These are phyloP conservation scores for Grosmannia penicillata DNA, from an alignment of 2,329 filamentous ascomycete species.

Conservation along the genomic window DNA sequence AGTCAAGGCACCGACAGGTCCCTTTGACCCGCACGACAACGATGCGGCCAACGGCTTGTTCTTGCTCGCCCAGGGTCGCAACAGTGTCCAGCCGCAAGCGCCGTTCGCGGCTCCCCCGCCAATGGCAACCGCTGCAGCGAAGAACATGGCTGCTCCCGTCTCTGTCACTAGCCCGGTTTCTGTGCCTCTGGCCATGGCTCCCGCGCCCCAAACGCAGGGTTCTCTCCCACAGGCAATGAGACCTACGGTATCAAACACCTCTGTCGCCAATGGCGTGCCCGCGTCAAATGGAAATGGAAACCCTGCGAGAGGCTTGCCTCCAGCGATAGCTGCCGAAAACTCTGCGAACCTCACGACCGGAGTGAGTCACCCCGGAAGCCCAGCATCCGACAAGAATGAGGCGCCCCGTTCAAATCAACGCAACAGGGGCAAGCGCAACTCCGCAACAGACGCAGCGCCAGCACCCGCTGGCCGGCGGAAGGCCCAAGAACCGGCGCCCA, in stretches of 20 bases:
- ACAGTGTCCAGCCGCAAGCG: constrained; percentile 35
- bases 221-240: no score
- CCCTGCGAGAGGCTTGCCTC: no score
- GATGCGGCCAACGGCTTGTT: constrained; percentile 91
- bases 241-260: no score
- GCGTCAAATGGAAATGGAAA: no score
- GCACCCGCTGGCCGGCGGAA: constrained; percentile 60
- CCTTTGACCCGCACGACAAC: constrained; percentile 80
- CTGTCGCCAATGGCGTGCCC: no score
- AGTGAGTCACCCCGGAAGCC: constrained; percentile 53
- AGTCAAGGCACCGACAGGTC: constrained; percentile 39
- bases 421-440: constrained; percentile 54
- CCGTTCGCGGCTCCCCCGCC: constrained; percentile 29
- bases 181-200: background rate
- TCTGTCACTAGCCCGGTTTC: background rate
- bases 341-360: constrained; percentile 29
- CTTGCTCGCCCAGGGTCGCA: constrained; percentile 64
- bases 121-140: constrained; percentile 16
- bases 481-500: constrained; percentile 44
- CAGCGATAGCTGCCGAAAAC: constrained; percentile 11
- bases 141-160: constrained; percentile 23
- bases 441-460: constrained; percentile 20
- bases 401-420: constrained; percentile 50
- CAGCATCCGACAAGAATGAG: constrained; percentile 59
- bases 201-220: no score